These are phyloP conservation scores for Aspergillus luchuensis DNA, from an alignment of 2,329 filamentous ascomycete species.

Conservation along the genomic window DNA sequence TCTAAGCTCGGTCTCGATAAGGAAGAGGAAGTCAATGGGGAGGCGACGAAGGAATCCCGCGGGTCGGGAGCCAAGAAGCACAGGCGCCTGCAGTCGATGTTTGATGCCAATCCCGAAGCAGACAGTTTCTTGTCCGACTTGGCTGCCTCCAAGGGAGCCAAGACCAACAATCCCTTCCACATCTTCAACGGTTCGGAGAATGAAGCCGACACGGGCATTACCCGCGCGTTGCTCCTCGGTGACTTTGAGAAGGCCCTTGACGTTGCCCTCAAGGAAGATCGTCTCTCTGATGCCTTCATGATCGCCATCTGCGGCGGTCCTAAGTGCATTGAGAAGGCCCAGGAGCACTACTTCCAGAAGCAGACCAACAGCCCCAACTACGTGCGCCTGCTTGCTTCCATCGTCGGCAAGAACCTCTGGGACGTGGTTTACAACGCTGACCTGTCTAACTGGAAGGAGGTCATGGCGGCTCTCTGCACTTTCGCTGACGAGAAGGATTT, in stretches of 20 bases:
- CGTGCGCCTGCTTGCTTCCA: constrained; percentile 82
- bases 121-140: constrained; percentile 87
- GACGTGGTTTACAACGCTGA: constrained; percentile 97
- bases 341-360: constrained; percentile 83
- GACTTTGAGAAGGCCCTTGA: constrained; percentile 89
- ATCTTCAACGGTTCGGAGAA: constrained; percentile 84
- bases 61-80: constrained; percentile 58
- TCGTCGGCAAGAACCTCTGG: constrained; percentile 96
- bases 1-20: constrained; percentile 46
- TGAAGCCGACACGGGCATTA: constrained; percentile 81
- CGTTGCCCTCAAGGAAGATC: constrained; percentile 82
- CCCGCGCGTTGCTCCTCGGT: constrained; percentile 82
- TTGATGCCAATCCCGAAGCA: constrained; percentile 69
- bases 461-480: constrained; percentile 93
- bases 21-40: constrained; percentile 46
- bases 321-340: constrained; percentile 89
- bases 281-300: constrained; percentile 94
- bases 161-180: constrained; percentile 92
- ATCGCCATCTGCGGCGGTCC: constrained; percentile 96
- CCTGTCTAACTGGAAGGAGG: constrained; percentile 90
- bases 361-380: constrained; percentile 86
- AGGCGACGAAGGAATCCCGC: constrained; percentile 52
- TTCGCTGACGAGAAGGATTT: constrained; percentile 92
- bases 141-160: constrained; percentile 84
- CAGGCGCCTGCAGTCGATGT: constrained; percentile 73